These are phyloP conservation scores for Pleomassaria siparia DNA, from an alignment of 2,329 filamentous ascomycete genomes.

Conservation along the genomic window DNA sequence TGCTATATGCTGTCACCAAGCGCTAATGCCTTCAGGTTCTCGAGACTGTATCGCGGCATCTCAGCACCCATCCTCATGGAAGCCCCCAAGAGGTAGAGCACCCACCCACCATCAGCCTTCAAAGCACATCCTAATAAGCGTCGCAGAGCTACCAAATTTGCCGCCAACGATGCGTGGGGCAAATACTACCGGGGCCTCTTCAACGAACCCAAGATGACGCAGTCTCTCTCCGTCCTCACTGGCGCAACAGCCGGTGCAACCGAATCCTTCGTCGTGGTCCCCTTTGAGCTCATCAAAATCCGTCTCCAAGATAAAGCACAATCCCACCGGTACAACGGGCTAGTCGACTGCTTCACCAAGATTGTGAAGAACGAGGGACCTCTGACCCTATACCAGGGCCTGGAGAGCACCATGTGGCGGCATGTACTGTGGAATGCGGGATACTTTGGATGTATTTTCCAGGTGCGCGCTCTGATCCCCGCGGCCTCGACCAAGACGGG, in stretches of 20 bases:
- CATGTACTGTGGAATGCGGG: constrained; percentile 93
- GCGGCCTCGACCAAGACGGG: constrained; percentile 75
- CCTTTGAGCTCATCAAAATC: constrained; percentile 98
- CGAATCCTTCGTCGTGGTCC: constrained; percentile 94
- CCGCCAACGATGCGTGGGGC: constrained; percentile 98
- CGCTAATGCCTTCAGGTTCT: constrained; percentile 60
- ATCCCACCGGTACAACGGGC: constrained; percentile 81
- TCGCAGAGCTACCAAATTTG: constrained; percentile 88
- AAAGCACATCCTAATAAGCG: constrained; percentile 4
- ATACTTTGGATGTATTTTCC: constrained; percentile 98
- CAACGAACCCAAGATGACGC: constrained; percentile 82
- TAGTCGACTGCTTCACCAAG: constrained; percentile 77
- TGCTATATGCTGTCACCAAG: neutral
- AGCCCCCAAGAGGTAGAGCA: constrained; percentile 77
- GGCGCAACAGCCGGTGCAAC: constrained; percentile 94
- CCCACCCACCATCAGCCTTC: constrained; percentile 1
- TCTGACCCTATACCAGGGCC: constrained; percentile 90
- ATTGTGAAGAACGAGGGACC: constrained; percentile 81
- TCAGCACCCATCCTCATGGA: constrained; percentile 97
- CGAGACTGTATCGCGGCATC: constrained; percentile 93
- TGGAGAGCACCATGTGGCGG: constrained; percentile 95
- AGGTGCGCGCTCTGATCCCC: constrained; percentile 84
- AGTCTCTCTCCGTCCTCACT: constrained; percentile 87
- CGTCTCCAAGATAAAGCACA: constrained; percentile 94
- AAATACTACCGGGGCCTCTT: constrained; percentile 89